Evolutionary conservation across 2,329 filamentous ascomycete species (phyloP).

Genomic region (Xylaria sp.): DNA sequence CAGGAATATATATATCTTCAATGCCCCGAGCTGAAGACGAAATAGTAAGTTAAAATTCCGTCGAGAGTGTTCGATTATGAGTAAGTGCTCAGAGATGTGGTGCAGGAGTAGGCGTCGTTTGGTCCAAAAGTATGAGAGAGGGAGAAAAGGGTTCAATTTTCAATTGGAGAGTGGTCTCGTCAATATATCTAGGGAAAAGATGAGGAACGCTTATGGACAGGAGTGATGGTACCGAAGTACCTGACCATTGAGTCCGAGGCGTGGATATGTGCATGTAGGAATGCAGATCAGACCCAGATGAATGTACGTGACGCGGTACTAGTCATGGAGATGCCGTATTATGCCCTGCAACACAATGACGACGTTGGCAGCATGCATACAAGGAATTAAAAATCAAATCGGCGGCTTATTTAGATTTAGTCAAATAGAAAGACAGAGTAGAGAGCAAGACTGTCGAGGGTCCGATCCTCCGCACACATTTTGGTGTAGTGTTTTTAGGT

Average conservation of each 20-base stretch:
- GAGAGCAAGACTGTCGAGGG: not conserved
- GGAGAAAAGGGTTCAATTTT: not conserved
- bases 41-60: not conserved
- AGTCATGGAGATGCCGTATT: constrained; percentile 2
- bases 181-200: constrained; percentile 11
- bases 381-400: constrained; percentile 16
- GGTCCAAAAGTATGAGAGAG: not conserved
- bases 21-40: too few relatives aligned
- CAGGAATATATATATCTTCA: not conserved
- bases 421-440: not conserved
- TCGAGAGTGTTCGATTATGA: constrained; percentile 1
- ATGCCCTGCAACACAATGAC: constrained; percentile 5
- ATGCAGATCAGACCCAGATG: constrained; percentile 6
- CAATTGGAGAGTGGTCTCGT: not conserved
- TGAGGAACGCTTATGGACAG: not conserved
- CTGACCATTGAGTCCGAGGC: not conserved
- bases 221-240: not conserved
- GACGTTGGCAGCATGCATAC: not conserved
- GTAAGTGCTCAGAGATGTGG: not conserved
- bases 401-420: constrained; percentile 2
- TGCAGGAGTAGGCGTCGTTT: not conserved
- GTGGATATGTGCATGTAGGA: not conserved
- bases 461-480: constrained; percentile 8
- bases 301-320: constrained; percentile 2
- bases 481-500: not conserved